Evolutionary conservation across 768 basidiomycete genomes (phyloP), one percentile per base, ranked within the genome.

Genomic region (Lepiota subincarnata): DNA sequence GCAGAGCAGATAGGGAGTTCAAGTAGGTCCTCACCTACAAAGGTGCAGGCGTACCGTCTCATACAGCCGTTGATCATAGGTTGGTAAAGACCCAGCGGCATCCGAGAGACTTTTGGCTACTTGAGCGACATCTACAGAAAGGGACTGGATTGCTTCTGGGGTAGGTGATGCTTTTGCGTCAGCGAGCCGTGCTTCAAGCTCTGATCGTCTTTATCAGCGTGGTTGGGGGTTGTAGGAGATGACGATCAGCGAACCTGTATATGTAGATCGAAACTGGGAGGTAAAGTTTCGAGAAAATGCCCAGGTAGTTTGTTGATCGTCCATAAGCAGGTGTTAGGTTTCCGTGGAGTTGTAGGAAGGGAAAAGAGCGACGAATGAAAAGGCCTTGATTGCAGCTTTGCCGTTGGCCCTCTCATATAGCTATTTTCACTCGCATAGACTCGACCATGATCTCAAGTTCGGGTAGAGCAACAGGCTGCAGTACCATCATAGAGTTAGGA

Each of bases 21-120:
- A 10, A 14, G n/a, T 13, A 6, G 6, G 6, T 16, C 20, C 10
- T 10, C 13, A 37, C 5, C 18, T 13, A 16, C 22, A 18, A 39
- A 24, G 49, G 47, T n/a, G 36, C 39, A 63, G 34, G 44, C 34
- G 49, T 35, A 50, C 28, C 60, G 72, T 68, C 64, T 87, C 86
- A 62, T 77, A 86, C 61, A 83, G 84, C 50, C 84, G 77, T 62
- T 87, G 89, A 66, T 90, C 87, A 62, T 89, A 89, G 36, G 77
- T 72, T 3, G 89, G 85, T 41, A 92, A 69, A 53, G 77, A 81
- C 6, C 77, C 76, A 7, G 79, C 81, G 4, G 84, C 87, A 63
- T 84, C 86, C 5, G 75, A 71, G 14, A 92, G 73, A 19, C 72
- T 73, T 60, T 84, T 91, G 40, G 80, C 73, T 40, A 89, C 66